A percentile compares a stretch with the other conserved stretches of the same genome.
These are phyloP conservation scores for Pythium utonaiense DNA, from an alignment of 352 stramenopile genomes.

Conservation along the genomic window DNA sequence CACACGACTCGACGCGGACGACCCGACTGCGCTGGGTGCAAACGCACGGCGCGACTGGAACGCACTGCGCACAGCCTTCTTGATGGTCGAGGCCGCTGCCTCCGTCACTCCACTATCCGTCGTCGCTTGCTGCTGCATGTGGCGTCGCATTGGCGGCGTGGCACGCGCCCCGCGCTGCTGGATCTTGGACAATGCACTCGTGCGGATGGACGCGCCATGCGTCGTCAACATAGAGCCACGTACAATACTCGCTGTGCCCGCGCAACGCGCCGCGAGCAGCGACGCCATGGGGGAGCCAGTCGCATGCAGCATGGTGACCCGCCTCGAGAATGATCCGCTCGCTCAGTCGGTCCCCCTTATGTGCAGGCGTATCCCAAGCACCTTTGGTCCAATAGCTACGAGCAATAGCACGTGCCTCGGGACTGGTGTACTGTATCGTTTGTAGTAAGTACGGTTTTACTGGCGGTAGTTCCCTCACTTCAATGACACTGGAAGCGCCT, in stretches of 20 bases:
- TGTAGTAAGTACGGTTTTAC: not conserved
- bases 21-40: not conserved
- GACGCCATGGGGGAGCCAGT: conserved; percentile 3
- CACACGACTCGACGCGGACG: not conserved
- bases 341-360: not conserved
- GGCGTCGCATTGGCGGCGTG: conserved; percentile 26
- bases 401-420: not conserved
- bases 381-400: not conserved
- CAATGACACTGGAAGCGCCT: not conserved
- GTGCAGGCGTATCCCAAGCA: not conserved
- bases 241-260: not conserved
- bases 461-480: not conserved
- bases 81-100: not conserved
- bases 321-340: not conserved
- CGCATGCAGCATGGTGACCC: conserved; percentile 4
- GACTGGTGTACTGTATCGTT: not conserved
- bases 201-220: conserved; percentile 4
- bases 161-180: conserved; percentile 25
- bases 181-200: conserved; percentile 15
- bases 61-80: conserved; percentile 3
- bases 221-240: not conserved
- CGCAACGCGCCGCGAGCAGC: not conserved
- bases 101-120: not conserved
- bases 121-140: conserved; percentile 21
- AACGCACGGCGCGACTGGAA: conserved; percentile 1